These are phyloP conservation scores for Sclerotinia nivalis DNA, from an alignment of 2,329 filamentous ascomycete species.

Conservation along the genomic window DNA sequence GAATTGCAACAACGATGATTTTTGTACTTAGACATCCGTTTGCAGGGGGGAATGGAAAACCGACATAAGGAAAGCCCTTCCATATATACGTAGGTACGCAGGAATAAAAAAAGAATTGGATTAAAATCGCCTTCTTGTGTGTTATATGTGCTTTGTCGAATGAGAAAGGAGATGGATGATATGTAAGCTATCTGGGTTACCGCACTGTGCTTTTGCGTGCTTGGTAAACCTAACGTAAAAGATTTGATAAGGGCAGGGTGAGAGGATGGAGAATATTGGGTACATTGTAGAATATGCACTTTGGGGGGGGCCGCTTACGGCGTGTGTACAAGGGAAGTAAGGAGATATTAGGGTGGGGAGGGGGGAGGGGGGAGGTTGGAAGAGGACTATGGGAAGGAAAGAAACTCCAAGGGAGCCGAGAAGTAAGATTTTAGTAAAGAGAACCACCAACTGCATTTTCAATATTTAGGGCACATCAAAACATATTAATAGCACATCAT, in stretches of 20 bases:
- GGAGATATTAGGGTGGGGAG: too few relatives aligned
- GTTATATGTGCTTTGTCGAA: neutral
- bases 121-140: neutral
- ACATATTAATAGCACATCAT: slow-evolving; percentile 15
- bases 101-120: neutral
- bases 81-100: neutral
- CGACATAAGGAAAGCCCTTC: neutral
- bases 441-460: neutral
- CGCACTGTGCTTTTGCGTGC: neutral
- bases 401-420: neutral
- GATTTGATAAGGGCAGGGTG: neutral
- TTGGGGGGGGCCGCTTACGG: neutral
- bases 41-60: neutral
- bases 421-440: neutral
- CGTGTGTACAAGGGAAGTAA: neutral
- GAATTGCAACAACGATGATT: slow-evolving; percentile 1
- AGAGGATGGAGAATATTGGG: neutral
- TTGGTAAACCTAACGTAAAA: too few relatives aligned
- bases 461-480: neutral
- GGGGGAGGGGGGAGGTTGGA: too few relatives aligned
- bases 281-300: too few relatives aligned
- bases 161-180: neutral
- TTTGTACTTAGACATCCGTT: neutral
- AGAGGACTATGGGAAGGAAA: neutral
- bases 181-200: neutral